A percentile compares a stretch with the other conserved stretches of the same genome.
Evolutionary conservation across 371 early-diverging fungal genomes (phyloP).

Genomic region (Haplosporangium sp.): DNA sequence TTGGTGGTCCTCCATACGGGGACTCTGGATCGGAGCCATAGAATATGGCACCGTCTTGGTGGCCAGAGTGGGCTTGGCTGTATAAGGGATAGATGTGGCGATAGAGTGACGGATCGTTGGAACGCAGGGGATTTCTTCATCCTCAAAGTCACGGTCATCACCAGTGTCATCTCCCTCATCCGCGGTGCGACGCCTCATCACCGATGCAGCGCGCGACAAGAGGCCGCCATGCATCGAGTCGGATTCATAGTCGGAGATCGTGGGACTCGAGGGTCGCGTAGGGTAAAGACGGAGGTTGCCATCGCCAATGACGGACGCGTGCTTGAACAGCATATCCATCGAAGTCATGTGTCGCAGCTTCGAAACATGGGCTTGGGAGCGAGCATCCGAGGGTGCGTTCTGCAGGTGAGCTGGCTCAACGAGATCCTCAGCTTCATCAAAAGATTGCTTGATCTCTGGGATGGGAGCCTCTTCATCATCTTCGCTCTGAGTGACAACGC

Average conservation of each 20-base stretch:
- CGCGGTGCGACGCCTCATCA: slow-evolving; percentile 20
- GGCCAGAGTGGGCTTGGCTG: slow-evolving; percentile 3
- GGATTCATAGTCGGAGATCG: slow-evolving; percentile 47
- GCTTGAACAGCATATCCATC: slow-evolving; percentile 49
- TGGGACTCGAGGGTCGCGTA: slow-evolving; percentile 49
- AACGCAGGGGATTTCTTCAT: neutral
- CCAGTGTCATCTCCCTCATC: slow-evolving; percentile 1
- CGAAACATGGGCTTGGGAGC: slow-evolving; percentile 7
- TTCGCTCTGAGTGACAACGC: neutral
- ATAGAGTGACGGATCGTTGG: slow-evolving; percentile 1
- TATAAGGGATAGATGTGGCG: slow-evolving; percentile 7
- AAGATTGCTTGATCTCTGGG: neutral
- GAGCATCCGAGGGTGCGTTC: neutral
- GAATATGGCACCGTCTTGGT: slow-evolving; percentile 1
- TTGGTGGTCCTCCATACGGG: slow-evolving; percentile 3
- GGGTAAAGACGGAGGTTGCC: slow-evolving; percentile 52
- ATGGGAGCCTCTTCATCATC: neutral
- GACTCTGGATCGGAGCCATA: neutral
- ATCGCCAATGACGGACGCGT: slow-evolving; percentile 42
- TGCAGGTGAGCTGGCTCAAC: neutral
- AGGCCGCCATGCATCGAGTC: slow-evolving; percentile 47
- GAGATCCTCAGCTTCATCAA: slow-evolving; percentile 1
- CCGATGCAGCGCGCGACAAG: slow-evolving; percentile 42
- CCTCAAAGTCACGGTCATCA: slow-evolving; percentile 12
- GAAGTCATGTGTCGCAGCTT: slow-evolving; percentile 47